A percentile compares a stretch with the other conserved stretches of the same genome.
phyloP scores from a whole-genome alignment of 768 basidiomycete species.

The Suillus subaureus region DNA sequence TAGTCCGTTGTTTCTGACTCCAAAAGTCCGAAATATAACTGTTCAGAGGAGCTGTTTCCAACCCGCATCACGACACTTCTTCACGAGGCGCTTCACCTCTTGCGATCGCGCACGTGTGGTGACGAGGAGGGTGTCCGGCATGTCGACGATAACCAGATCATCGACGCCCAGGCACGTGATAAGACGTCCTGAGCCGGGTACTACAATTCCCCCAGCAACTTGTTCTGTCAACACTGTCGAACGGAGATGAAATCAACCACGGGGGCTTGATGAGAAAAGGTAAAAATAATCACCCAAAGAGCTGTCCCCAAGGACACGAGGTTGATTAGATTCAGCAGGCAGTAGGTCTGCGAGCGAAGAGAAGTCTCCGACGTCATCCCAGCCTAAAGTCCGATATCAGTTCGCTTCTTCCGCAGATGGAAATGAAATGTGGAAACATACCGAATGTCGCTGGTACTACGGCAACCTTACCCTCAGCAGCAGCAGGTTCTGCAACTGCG shows the following conservation, averaged over 20 bases:
- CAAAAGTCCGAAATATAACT: background rate
- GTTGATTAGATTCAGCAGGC: conserved; percentile 83
- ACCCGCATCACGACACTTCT: conserved; percentile 75
- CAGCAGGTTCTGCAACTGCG: conserved; percentile 87
- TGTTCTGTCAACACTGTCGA: conserved; percentile 79
- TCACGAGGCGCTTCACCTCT: conserved; percentile 85
- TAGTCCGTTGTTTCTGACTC: conserved; percentile 8
- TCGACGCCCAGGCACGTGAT: conserved; percentile 85
- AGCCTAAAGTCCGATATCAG: conserved; percentile 52
- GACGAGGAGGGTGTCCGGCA: conserved; percentile 87
- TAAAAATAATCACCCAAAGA: conserved; percentile 55
- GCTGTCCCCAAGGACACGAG: conserved; percentile 80
- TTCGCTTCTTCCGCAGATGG: conserved; percentile 9
- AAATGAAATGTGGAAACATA: conserved; percentile 36
- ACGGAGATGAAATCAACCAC: conserved; percentile 9
- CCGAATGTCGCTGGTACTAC: conserved; percentile 91
- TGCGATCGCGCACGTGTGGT: conserved; percentile 88
- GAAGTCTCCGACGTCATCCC: conserved; percentile 93
- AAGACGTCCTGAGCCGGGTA: conserved; percentile 82
- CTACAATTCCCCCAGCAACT: conserved; percentile 88
- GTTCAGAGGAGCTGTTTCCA: conserved; percentile 68
- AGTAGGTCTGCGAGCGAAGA: conserved; percentile 84
- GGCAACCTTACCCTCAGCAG: conserved; percentile 75
- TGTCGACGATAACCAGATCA: conserved; percentile 88
- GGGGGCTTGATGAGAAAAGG: background rate